phyloP scores from a whole-genome alignment of 2,329 filamentous ascomycete genomes.

The Albifimbria verrucaria region DNA sequence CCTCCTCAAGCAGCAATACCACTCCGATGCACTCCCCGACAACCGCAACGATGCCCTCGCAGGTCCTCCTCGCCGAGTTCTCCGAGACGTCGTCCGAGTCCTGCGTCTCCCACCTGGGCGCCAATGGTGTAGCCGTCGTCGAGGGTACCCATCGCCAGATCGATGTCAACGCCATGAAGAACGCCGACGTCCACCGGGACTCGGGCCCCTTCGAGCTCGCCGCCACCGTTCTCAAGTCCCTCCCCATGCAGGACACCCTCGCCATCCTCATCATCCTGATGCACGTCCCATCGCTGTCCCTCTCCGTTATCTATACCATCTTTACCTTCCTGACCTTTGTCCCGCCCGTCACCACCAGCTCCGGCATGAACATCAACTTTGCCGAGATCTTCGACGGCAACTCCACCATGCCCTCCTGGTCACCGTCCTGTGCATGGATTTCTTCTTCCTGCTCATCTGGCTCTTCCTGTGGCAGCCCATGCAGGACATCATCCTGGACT shows the following conservation, averaged over 20 bases:
- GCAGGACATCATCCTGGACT: constrained; percentile 83
- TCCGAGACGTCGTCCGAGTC: constrained; percentile 57
- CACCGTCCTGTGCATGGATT: constrained; percentile 80
- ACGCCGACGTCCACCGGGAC: constrained; percentile 65
- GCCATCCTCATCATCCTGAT: constrained; percentile 95
- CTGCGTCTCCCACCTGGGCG: constrained; percentile 35
- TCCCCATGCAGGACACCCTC: constrained; percentile 90
- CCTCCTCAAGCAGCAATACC: constrained; percentile 29
- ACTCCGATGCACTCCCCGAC: constrained; percentile 34
- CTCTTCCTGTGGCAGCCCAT: constrained; percentile 82
- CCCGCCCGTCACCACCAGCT: constrained; percentile 73
- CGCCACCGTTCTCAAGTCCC: constrained; percentile 82
- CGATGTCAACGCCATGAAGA: constrained; percentile 68
- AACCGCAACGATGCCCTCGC: constrained; percentile 40
- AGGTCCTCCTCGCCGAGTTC: constrained; percentile 48
- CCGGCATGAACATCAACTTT: constrained; percentile 76
- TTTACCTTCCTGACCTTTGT: constrained; percentile 94
- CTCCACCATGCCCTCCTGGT: constrained; percentile 82
- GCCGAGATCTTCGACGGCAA: constrained; percentile 90
- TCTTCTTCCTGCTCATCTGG: constrained; percentile 80
- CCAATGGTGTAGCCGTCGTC: constrained; percentile 29
- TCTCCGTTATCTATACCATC: constrained; percentile 86
- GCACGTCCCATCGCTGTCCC: constrained; percentile 82
- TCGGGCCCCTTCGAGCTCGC: constrained; percentile 72
- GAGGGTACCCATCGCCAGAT: constrained; percentile 60